Evolutionary conservation across 2,329 filamentous ascomycete genomes (phyloP), one percentile per base, ranked within the genome.

Genomic region (Dissoconium aciculare): DNA sequence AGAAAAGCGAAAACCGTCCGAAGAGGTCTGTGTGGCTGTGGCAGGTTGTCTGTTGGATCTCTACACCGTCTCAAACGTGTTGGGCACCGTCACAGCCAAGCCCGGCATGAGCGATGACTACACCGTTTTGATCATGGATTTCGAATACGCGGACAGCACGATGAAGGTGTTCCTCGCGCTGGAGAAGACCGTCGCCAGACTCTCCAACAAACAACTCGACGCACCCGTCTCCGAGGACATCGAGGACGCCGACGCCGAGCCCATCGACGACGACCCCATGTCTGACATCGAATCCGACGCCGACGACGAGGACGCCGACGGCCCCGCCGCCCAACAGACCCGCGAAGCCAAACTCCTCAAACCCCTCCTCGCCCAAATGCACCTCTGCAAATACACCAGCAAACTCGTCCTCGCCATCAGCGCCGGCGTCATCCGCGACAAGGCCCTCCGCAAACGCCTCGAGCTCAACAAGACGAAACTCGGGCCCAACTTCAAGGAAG

Each of bases 381-480:
- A 75, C 12, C 67, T 95, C 1, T 95, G 87, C 55, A 78, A 87
- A 45, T 64, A 94, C 15, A 76, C 85, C 0, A 78, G 74, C 39
- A 91, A 89, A 51, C 71, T 92, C 26, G 79, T 94, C 21, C 69
- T 92, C 25, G 78, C 77, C 9, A 74, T 92, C 13, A 63, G 79
- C 6, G 81, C 75, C 12, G 74, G 73, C 31, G 72, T 84, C 24
- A 63, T 94, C 30, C 83, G 91, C 49, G 59, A 64, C 25, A 63
- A 60, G 2, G 72, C 70, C 4, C 65, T 92, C 19, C 69, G 71
- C 39, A 70, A 72, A 45, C 69, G 84, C 12, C 62, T 98, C 13
- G 66, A 78, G 45, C 68, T 81, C 41, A 94, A 98, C 56, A 78
- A 78, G 50, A 63, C 61, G n/a, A 74, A 72, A 49, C 66, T 98